Base-by-base conservation (phyloP, 352 stramenopile genomes). In the Pelagophyceae sp. region DNA sequence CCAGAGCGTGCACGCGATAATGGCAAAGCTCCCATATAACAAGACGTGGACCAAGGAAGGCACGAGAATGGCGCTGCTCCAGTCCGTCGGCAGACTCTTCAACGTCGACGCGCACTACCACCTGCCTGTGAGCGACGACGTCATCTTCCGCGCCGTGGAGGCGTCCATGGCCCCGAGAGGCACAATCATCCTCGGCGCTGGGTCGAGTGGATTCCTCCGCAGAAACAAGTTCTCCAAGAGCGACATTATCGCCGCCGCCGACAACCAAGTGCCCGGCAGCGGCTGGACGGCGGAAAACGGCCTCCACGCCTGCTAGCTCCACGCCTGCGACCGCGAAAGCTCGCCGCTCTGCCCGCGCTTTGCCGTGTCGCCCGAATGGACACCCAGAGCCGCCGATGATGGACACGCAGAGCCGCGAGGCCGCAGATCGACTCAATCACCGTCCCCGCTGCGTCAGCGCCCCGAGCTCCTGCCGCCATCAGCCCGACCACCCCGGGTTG, bases 71-170 rank as follows among this genome's bases (percentile, higher is more conserved):
- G 33, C 35, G 1, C 38, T 74, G 1, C 67, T 74, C 35, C 35
- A 74, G 67, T 3, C 1, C 38, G 58, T 54, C 2, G 67, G 67
- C 33, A 33, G 67, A 2, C 38, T 74, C 33, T 74, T 74, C n/a
- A 74, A 74, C 38, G 67, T 74, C 38, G 67, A 74, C 67, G 27
- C 27, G 35, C 2, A 31, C 35, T 74, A 74, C 38, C 33, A 35
- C 15, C 67, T 74, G 1, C 67, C 67, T 37, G 67, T 74, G 15
- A 17, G 17, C 35, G 67, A 74, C 35, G 33, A 11, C 6, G 33
- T 54, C 11, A 54, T 74, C 29, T 1, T 20, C 11, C 17, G 20
- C 2, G 67, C 67, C 38, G 1, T 58, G 35, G 27, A 31, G 35
- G 67, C 20, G 67, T 60, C 67, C 0, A 74, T 74, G 67, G 67